Evolutionary conservation across 1,284 basidiomycete genomes (phyloP), one percentile per base, ranked within the genome.

Genomic region (Leccinum cinnamomeum): DNA sequence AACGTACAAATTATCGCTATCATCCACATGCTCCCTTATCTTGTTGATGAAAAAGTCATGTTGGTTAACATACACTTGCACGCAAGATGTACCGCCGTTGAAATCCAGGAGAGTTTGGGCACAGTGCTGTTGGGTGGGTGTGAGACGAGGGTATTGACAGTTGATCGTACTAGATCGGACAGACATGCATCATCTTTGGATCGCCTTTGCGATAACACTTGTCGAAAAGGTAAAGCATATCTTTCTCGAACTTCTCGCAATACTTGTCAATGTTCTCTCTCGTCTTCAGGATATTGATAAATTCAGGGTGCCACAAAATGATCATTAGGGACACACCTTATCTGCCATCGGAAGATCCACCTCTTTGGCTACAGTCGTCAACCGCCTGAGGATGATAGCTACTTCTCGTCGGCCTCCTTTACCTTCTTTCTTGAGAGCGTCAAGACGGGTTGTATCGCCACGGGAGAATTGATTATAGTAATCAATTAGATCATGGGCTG

Each of bases 41-140:
- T 91, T 87, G 72, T 97, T 97, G 74, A 98, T 97, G 81, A 98
- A 98, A 80, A 98, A 98, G 75, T 99, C 97, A 73, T 99, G 97
- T 76, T 99, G 97, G 71, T 99, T 99, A 65, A 99, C 97, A 73
- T 99, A 99, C 33, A 99, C 94, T 77, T 98, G 96, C 5, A 99
- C 93, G 73, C 97, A 99, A 5, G 94, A 96, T 44, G 91, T 84
- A 10, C 97, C 97, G 3, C 97, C 97, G 70, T 99, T 99, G 81
- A 99, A 99, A 73, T 98, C 97, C 53, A 98, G 86, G 4, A 99
- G 80, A 2, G 95, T 97, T 78, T 96, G 93, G 2, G 97, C 97
- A 72, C 97, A 98, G 74, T 99, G 97, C 93, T 97, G 67, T 57
- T 16, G 41, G 8, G 8, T 56, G 53, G 10, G 20, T 48, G 62